Conservation (phyloP, 495 filamentous ascomycete species). For the Penicillium riverlandense region DNA sequence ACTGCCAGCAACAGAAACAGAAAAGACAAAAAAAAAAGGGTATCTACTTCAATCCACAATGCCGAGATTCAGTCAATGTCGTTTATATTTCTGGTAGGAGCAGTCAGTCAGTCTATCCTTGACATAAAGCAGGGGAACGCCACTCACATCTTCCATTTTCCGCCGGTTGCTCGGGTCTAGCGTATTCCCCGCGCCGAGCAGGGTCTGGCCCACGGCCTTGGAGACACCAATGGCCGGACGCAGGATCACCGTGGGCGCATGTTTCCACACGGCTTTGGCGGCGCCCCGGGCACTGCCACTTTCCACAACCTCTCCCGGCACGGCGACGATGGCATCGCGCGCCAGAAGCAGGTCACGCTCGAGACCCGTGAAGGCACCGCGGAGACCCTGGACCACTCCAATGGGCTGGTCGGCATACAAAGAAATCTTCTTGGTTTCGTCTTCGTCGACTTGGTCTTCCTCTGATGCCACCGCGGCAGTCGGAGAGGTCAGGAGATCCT, state of each 20-base stretch:
- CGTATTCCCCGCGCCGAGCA: slow-evolving; percentile 90
- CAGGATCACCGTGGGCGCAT: slow-evolving; percentile 85
- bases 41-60: background rate
- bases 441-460: slow-evolving; percentile 54
- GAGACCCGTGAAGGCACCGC: slow-evolving; percentile 72
- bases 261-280: slow-evolving; percentile 68
- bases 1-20: no score
- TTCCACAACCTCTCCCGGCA: slow-evolving; percentile 86
- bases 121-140: background rate
- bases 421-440: slow-evolving; percentile 68
- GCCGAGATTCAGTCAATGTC: slow-evolving; percentile 15
- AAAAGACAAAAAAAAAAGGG: no score
- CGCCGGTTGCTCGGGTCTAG: slow-evolving; percentile 78
- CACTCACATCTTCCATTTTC: slow-evolving; percentile 80
- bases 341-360: slow-evolving; percentile 80
- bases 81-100: slow-evolving; percentile 46
- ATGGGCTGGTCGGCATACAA: slow-evolving; percentile 91
- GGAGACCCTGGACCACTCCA: slow-evolving; percentile 76
- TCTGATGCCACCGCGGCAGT: slow-evolving; percentile 27
- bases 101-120: no score
- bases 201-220: slow-evolving; percentile 80
- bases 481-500: slow-evolving; percentile 61
- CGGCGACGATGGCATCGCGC: slow-evolving; percentile 87
- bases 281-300: slow-evolving; percentile 76
- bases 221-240: slow-evolving; percentile 84